Evolutionary conservation across 805 yeast species (phyloP).

Genomic region (Zygoascus biomembranicola): DNA sequence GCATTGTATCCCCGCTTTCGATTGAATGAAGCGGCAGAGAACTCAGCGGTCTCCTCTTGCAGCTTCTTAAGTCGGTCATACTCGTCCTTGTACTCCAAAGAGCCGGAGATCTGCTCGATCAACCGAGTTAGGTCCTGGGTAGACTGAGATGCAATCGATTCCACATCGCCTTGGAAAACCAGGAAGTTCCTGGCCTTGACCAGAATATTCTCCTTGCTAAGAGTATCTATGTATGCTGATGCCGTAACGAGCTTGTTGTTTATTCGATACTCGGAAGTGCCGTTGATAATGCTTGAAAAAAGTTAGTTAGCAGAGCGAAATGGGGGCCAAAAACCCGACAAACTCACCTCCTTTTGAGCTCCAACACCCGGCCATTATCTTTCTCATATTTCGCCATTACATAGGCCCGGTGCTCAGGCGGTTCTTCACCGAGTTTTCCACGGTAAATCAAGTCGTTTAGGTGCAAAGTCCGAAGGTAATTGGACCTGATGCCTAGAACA

Average conservation of each 20-base stretch:
- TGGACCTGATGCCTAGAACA: conserved; percentile 76
- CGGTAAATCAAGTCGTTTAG: conserved; percentile 75
- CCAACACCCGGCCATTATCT: conserved; percentile 45
- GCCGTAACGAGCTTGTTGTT: conserved; percentile 55
- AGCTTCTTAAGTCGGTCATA: conserved; percentile 57
- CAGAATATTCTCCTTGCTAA: conserved; percentile 72
- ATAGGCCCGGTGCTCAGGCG: conserved; percentile 39
- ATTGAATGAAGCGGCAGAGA: conserved; percentile 54
- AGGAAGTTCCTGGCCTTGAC: conserved; percentile 86
- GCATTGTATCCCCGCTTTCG: conserved; percentile 60
- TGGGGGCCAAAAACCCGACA: background rate
- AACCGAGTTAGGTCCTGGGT: conserved; percentile 64
- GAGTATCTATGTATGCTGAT: conserved; percentile 51
- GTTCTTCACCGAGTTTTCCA: conserved; percentile 38
- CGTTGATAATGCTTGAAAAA: conserved; percentile 34
- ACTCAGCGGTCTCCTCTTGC: conserved; percentile 27
- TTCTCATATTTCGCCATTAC: conserved; percentile 73
- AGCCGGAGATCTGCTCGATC: conserved; percentile 80
- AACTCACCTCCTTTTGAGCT: conserved; percentile 12
- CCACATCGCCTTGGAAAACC: conserved; percentile 97
- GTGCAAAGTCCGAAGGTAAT: conserved; percentile 65
- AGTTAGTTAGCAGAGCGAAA: no score
- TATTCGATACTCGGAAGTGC: conserved; percentile 60
- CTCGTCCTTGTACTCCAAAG: conserved; percentile 55
- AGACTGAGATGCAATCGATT: conserved; percentile 81